Conservation (phyloP, 805 yeast species). For the Wickerhamiella sorbophila region DNA sequence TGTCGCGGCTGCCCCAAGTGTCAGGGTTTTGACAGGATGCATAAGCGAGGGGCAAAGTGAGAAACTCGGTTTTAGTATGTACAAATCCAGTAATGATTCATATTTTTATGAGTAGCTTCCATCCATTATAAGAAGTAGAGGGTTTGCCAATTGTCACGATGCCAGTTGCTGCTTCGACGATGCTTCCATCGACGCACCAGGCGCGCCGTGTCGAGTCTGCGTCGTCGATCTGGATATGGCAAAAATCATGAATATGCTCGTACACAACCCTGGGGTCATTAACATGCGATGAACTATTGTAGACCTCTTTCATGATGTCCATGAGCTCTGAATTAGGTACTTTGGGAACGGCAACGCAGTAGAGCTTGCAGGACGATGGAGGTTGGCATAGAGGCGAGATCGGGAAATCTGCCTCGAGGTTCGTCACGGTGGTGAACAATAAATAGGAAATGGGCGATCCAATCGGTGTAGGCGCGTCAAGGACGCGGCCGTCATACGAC, state of each 20-base stretch:
- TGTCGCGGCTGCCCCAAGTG: not conserved
- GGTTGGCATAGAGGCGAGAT: slow-evolving; percentile 49
- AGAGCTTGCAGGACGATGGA: slow-evolving; percentile 28
- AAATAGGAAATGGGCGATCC: slow-evolving; percentile 37
- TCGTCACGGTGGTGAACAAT: slow-evolving; percentile 39
- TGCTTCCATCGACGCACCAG: slow-evolving; percentile 57
- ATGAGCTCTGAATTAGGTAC: slow-evolving; percentile 28
- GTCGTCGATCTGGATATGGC: slow-evolving; percentile 13
- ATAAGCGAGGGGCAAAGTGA: no score
- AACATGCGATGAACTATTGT: slow-evolving; percentile 42
- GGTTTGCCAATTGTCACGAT: slow-evolving; percentile 15
- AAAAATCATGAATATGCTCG: slow-evolving; percentile 18
- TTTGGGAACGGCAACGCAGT: slow-evolving; percentile 34
- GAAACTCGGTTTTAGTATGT: no score
- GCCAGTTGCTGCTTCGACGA: slow-evolving; percentile 24
- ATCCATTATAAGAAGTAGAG: slow-evolving; percentile 16
- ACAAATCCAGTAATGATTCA: no score
- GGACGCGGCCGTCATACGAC: slow-evolving; percentile 33
- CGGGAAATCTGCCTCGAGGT: slow-evolving; percentile 44
- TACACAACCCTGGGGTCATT: slow-evolving; percentile 37
- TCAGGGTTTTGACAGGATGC: no score
- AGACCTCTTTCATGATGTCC: slow-evolving; percentile 44
- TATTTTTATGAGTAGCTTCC: slow-evolving; percentile 17
- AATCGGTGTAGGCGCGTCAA: slow-evolving; percentile 5
- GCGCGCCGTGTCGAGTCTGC: slow-evolving; percentile 30